A percentile compares a stretch with the other conserved stretches of the same genome.
Conservation (phyloP, 306 rosid genomes). For the Cucurbita ficifolia region DNA sequence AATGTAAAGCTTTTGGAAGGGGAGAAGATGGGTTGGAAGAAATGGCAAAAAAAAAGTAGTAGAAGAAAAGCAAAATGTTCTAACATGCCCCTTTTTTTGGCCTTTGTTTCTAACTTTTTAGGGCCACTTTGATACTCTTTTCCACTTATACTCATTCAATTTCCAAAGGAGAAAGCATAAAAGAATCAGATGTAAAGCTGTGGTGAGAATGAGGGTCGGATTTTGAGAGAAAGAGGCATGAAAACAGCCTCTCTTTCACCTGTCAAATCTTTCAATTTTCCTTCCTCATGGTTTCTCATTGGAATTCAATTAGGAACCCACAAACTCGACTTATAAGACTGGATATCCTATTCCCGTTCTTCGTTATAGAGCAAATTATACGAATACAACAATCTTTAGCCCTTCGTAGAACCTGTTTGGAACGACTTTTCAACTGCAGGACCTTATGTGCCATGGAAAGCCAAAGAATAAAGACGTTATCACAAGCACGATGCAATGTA, state of each 20-base stretch:
- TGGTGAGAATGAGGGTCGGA: not conserved
- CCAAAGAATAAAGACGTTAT: not conserved
- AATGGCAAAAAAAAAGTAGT: not conserved
- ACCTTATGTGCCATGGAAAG: not conserved
- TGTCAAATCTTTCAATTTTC: not conserved
- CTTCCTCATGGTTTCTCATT: not conserved
- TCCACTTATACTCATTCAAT: not conserved
- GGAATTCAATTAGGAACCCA: slow-evolving; percentile 3
- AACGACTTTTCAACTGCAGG: not conserved
- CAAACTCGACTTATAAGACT: not conserved
- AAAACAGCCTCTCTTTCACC: not conserved
- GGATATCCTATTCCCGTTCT: not conserved
- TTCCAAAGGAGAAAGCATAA: slow-evolving; percentile 3
- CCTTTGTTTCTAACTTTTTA: not conserved
- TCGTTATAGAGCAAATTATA: not conserved
- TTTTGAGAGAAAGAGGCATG: not conserved
- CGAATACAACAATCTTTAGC: not conserved
- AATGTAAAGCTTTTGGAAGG: not conserved
- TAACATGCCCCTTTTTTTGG: not conserved
- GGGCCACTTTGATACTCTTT: not conserved
- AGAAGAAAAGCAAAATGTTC: not conserved
- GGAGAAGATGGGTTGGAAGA: not conserved
- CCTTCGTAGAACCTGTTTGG: not conserved
- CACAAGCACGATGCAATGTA: not conserved
- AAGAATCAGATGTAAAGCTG: slow-evolving; percentile 3